phyloP scores from a whole-genome alignment of 2,329 filamentous ascomycete species.

The Botrytis elliptica region DNA sequence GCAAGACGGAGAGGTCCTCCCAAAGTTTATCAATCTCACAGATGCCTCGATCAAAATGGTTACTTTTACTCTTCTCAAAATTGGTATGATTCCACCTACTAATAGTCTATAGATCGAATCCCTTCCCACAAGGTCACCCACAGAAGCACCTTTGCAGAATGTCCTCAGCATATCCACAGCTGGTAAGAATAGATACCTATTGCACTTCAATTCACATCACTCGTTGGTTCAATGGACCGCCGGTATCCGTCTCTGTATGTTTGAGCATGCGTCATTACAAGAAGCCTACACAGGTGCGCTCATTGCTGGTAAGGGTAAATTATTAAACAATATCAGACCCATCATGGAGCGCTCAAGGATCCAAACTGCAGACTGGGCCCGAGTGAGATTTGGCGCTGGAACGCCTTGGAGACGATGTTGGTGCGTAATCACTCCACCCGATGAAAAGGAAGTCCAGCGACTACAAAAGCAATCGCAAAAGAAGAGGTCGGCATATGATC shows the following conservation, averaged over 20 bases:
- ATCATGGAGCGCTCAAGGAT: constrained; percentile 81
- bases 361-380: constrained; percentile 86
- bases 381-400: constrained; percentile 91
- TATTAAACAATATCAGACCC: constrained; percentile 81
- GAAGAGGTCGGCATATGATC: constrained; percentile 79
- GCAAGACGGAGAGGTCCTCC: constrained; percentile 78
- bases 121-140: constrained; percentile 74
- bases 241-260: constrained; percentile 89
- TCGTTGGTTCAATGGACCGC: constrained; percentile 95
- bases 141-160: constrained; percentile 83
- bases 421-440: constrained; percentile 90
- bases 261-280: constrained; percentile 86
- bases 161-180: constrained; percentile 95
- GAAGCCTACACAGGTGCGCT: constrained; percentile 96
- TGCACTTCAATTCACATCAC: constrained; percentile 94
- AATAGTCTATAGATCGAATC: constrained; percentile 69
- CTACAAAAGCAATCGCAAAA: constrained; percentile 80
- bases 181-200: constrained; percentile 88
- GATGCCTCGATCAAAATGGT: constrained; percentile 99
- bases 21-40: constrained; percentile 93
- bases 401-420: constrained; percentile 96
- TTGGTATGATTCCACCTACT: constrained; percentile 27
- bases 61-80: constrained; percentile 35
- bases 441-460: constrained; percentile 88
- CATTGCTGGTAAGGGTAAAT: constrained; percentile 90